Evolutionary conservation across 2,329 filamentous ascomycete genomes (phyloP).

Genomic region (Fusarium ambrosium): DNA sequence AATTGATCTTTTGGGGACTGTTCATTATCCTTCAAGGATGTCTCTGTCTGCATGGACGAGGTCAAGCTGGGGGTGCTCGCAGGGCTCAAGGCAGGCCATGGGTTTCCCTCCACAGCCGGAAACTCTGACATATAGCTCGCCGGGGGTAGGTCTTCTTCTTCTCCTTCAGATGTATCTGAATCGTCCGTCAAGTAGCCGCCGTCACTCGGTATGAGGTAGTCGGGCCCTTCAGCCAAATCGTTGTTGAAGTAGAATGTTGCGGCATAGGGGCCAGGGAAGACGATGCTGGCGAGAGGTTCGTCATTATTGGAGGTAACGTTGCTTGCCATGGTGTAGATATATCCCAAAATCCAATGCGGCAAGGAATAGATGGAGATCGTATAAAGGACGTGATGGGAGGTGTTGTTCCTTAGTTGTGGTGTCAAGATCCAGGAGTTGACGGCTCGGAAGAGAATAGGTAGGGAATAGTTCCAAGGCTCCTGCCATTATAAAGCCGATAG

Average conservation of each 20-base stretch:
- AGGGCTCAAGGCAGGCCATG: background rate
- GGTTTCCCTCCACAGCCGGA: background rate
- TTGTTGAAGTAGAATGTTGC: constrained; percentile 23
- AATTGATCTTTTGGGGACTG: background rate
- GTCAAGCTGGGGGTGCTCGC: background rate
- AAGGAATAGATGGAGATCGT: background rate
- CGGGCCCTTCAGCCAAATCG: constrained; percentile 10
- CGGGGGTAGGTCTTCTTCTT: background rate
- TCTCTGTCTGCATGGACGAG: background rate
- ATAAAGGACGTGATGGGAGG: background rate
- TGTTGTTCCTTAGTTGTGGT: background rate
- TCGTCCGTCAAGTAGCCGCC: constrained; percentile 4
- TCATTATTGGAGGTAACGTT: background rate
- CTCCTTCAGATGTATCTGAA: background rate
- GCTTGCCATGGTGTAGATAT: constrained; percentile 2
- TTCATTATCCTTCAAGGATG: background rate
- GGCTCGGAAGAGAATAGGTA: background rate
- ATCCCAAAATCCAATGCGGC: background rate
- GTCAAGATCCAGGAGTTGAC: background rate
- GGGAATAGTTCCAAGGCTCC: background rate
- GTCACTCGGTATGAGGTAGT: constrained; percentile 10
- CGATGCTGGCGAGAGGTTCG: background rate
- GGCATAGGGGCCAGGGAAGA: constrained; percentile 8
- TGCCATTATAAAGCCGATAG: background rate
- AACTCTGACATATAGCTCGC: constrained; percentile 6